These are phyloP conservation scores for Paragyromitra xinjiangensis DNA, from an alignment of 495 filamentous ascomycete species.

Conservation along the genomic window DNA sequence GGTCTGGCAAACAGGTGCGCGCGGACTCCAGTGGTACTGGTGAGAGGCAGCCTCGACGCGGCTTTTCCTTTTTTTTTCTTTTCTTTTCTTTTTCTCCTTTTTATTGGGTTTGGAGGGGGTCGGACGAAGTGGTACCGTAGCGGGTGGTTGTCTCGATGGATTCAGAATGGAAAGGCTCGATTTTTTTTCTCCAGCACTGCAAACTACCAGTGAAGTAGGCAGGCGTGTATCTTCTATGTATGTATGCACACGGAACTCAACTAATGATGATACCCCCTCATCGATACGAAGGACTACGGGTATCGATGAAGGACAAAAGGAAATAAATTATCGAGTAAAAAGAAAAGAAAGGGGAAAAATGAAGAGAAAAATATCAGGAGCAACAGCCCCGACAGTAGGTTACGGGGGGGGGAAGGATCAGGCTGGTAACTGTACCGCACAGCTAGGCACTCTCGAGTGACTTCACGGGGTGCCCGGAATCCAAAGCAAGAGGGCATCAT, in stretches of 20 bases:
- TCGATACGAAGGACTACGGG: slow-evolving; percentile 31
- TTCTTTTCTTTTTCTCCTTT: slow-evolving; percentile 49
- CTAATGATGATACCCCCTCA: slow-evolving; percentile 38
- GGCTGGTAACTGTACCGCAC: slow-evolving; percentile 47
- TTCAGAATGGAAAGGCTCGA: slow-evolving; percentile 40
- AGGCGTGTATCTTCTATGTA: slow-evolving; percentile 18
- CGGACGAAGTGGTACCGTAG: slow-evolving; percentile 32
- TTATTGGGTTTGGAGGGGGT: slow-evolving; percentile 44
- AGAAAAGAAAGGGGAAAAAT: slow-evolving; percentile 37
- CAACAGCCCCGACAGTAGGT: slow-evolving; percentile 44
- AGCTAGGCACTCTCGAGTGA: slow-evolving; percentile 32
- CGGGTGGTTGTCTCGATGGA: slow-evolving; percentile 36
- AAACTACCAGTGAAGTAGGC: slow-evolving; percentile 20
- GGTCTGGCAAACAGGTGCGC: slow-evolving; percentile 50
- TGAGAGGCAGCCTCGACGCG: slow-evolving; percentile 48
- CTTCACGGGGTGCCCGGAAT: slow-evolving; percentile 52
- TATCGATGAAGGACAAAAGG: slow-evolving; percentile 43
- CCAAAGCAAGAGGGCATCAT: slow-evolving; percentile 52
- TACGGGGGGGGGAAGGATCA: slow-evolving; percentile 51
- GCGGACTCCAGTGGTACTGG: slow-evolving; percentile 42
- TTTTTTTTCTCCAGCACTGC: slow-evolving; percentile 24
- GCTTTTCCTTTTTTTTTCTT: slow-evolving; percentile 48
- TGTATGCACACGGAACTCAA: slow-evolving; percentile 32
- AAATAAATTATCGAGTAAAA: slow-evolving; percentile 46
- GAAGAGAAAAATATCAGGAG: slow-evolving; percentile 36